These are phyloP conservation scores for Vitis hybrid DNA, from an alignment of 177 flowering plant genomes.

Conservation along the genomic window DNA sequence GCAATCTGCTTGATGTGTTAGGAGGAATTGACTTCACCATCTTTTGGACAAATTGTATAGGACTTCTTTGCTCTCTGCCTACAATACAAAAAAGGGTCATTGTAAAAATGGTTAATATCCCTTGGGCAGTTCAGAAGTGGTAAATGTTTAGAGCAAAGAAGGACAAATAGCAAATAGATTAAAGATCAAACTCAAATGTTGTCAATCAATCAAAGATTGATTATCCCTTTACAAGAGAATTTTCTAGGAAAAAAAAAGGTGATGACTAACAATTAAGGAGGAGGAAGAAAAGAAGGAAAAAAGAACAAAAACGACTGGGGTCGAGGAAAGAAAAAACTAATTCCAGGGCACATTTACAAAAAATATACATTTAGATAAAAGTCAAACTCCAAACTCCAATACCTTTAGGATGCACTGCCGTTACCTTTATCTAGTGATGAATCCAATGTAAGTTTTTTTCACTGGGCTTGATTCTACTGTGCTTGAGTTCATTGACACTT, in stretches of 20 bases:
- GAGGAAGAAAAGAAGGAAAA: constrained; percentile 5
- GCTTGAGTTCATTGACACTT: constrained; percentile 47
- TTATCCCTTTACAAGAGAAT: constrained; percentile 34
- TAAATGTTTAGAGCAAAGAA: too few relatives aligned
- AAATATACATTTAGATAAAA: neutral
- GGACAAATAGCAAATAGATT: neutral
- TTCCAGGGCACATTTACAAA: constrained; percentile 30
- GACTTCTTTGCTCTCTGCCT: too few relatives aligned
- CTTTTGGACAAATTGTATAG: too few relatives aligned
- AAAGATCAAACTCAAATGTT: constrained; percentile 11
- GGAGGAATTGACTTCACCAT: too few relatives aligned
- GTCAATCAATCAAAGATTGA: constrained; percentile 34
- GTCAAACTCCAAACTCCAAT: neutral
- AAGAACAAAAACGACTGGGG: constrained; percentile 12
- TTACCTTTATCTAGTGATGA: constrained; percentile 36
- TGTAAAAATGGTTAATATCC: too few relatives aligned
- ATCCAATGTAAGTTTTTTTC: constrained; percentile 54
- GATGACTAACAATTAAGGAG: constrained; percentile 15
- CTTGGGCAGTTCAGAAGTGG: too few relatives aligned
- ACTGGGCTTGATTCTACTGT: constrained; percentile 38
- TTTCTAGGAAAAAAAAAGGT: constrained; percentile 9
- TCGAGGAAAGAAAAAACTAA: constrained; percentile 16
- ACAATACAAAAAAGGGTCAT: too few relatives aligned
- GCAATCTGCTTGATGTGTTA: too few relatives aligned
- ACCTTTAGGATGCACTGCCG: constrained; percentile 31